Base-by-base conservation (phyloP, 169 alveolate genomes). In the Cryptosporidium tyzzeri region DNA sequence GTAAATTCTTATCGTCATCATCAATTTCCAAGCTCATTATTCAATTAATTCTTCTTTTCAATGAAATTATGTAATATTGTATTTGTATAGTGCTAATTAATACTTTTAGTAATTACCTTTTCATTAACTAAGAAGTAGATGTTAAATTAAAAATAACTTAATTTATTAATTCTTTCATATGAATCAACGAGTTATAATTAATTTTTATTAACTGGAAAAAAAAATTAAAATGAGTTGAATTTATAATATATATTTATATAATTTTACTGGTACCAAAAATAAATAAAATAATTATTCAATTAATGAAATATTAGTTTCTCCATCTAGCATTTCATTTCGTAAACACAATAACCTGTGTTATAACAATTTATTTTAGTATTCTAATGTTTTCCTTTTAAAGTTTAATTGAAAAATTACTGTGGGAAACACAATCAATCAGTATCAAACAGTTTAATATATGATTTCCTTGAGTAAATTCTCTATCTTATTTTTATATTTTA, bases 11-110 rank as follows among this genome's bases (percentile, higher is more conserved):
- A 0, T 48, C 84, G 5, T 70, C 67, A 39, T 41, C 71, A 3
- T 65, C 71, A 21, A 65, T 65, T 65, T 65, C 71, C n/a, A 33
- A 37, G 14, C 71, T 37, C 71, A 65, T 65, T 9, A 21, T 65
- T 37, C 12, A 31, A 18, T 55, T 7, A 53, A 55, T 55, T n/a
- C 35, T 53, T 23, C 62, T 48, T 48, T 48, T 14, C 55, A 48
- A 48, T 48, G 18, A 14, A 14, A 48, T 48, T 48, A 3, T 48
- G 55, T 48, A 48, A 31, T 31, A 31, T 31, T 31, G 35, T 31
- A 31, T 31, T 31, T 31, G 35, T 48, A 48, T 1, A 14, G 7
- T 10, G 55, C 8, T 45, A 45, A 45, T 48, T 48, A 16, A 48
- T 14, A 48, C 21, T 14, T 48, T 12, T 12, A 16, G 18, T 48